A percentile compares a stretch with the other conserved stretches of the same genome.
Conservation (phyloP, 108 stramenopile genomes). For the Aurantiochytrium sp. region DNA sequence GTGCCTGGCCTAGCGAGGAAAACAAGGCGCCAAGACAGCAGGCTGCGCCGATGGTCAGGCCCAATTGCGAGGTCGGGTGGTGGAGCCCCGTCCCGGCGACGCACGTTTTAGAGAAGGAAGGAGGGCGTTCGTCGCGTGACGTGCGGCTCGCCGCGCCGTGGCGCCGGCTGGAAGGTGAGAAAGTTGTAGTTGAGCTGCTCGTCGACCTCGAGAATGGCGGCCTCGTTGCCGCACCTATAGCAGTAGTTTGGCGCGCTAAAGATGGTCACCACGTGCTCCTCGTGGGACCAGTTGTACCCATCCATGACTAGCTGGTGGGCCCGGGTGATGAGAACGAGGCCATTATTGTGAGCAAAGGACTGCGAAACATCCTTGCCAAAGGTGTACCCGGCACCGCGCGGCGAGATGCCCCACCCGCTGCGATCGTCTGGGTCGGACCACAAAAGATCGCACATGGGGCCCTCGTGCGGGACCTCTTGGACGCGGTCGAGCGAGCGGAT, state of each 20-base stretch:
- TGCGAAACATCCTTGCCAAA: conserved; percentile 92
- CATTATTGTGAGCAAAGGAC: conserved; percentile 84
- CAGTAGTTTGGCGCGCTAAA: conserved; percentile 96
- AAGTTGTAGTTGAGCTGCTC: conserved; percentile 65
- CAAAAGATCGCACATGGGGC: conserved; percentile 97
- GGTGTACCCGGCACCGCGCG: conserved; percentile 83
- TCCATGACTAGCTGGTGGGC: conserved; percentile 98
- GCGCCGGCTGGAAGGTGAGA: conserved; percentile 61
- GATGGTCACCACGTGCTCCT: conserved; percentile 81
- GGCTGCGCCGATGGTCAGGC: too few species aligned
- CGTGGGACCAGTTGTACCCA: conserved; percentile 64
- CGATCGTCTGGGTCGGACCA: conserved; percentile 99
- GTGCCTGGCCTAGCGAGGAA: too few species aligned
- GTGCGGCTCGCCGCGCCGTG: conserved; percentile 69
- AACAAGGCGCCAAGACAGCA: too few species aligned
- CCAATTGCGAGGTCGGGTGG: too few species aligned
- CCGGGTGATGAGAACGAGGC: conserved; percentile 77
- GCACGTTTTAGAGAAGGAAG: conserved; percentile 70
- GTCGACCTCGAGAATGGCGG: conserved; percentile 86
- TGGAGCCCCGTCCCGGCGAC: too few species aligned
- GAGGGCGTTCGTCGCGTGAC: conserved; percentile 73
- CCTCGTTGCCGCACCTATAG: conserved; percentile 92
- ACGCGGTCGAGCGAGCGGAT: conserved; percentile 89
- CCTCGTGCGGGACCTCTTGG: conserved; percentile 98
- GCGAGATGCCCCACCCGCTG: conserved; percentile 78